Percentiles rank a stretch among this genome's conserved stretches.
phyloP scores from a whole-genome alignment of 257 asterid genomes.

The Plantago ovata region DNA sequence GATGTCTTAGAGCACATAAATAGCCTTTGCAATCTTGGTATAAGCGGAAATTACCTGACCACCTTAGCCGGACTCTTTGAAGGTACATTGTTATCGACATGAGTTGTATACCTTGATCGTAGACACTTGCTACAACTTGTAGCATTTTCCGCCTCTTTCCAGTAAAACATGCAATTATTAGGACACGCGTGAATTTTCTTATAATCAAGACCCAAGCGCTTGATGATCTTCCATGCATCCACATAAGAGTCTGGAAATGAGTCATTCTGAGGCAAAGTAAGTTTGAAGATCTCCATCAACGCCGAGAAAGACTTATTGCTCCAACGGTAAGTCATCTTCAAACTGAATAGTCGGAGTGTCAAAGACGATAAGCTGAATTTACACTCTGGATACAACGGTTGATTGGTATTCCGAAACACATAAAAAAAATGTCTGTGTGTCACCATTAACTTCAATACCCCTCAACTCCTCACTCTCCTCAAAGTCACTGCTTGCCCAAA shows the following conservation, averaged over 20 bases:
- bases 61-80: neutral
- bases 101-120: neutral
- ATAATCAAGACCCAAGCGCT: neutral
- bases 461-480: too few species aligned
- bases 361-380: neutral
- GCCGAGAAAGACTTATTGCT: neutral
- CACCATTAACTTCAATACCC: too few species aligned
- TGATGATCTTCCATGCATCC: neutral
- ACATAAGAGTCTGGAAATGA: neutral
- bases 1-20: slow-evolving; percentile 16
- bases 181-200: neutral
- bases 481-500: too few species aligned
- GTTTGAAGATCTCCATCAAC: neutral
- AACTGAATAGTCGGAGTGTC: neutral
- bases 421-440: neutral
- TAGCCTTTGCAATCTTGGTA: neutral
- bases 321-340: neutral
- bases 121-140: neutral
- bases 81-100: neutral
- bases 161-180: neutral
- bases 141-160: neutral
- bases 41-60: slow-evolving; percentile 4
- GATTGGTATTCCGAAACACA: neutral
- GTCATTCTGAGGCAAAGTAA: neutral
- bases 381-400: neutral